Conservation (phyloP, 2,329 filamentous ascomycete genomes). For the Fonsecaea nubica region DNA sequence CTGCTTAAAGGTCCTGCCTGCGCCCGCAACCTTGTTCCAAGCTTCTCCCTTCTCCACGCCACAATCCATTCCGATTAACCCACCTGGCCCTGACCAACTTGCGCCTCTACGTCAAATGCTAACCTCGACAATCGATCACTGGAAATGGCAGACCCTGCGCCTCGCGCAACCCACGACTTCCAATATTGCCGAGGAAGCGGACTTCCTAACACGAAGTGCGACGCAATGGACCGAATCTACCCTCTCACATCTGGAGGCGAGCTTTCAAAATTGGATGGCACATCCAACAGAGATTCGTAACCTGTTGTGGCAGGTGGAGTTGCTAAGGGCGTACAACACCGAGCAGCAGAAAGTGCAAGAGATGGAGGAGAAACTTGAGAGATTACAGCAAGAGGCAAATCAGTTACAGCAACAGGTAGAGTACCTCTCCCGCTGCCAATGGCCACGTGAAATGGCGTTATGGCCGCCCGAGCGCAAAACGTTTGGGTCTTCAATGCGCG, state of each 20-base stretch:
- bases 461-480: conserved; percentile 54
- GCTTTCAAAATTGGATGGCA: conserved; percentile 77
- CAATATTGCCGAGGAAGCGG: conserved; percentile 44
- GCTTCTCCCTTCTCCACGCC: conserved; percentile 77
- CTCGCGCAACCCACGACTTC: conserved; percentile 34
- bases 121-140: conserved; percentile 69
- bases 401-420: conserved; percentile 57
- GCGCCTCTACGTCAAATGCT: conserved; percentile 74
- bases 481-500: conserved; percentile 43
- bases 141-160: conserved; percentile 59
- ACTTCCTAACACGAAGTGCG: conserved; percentile 46
- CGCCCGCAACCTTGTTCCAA: conserved; percentile 78
- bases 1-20: conserved; percentile 78
- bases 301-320: conserved; percentile 56
- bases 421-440: conserved; percentile 54
- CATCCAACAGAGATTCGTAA: conserved; percentile 60
- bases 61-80: conserved; percentile 80
- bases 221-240: conserved; percentile 70
- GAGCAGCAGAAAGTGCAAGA: conserved; percentile 54
- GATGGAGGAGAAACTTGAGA: conserved; percentile 51
- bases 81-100: conserved; percentile 75
- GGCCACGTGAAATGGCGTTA: conserved; percentile 56
- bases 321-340: conserved; percentile 54
- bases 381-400: conserved; percentile 56
- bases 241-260: conserved; percentile 75